Conservation (phyloP, 805 yeast genomes). For the Yarrowia sp. region DNA sequence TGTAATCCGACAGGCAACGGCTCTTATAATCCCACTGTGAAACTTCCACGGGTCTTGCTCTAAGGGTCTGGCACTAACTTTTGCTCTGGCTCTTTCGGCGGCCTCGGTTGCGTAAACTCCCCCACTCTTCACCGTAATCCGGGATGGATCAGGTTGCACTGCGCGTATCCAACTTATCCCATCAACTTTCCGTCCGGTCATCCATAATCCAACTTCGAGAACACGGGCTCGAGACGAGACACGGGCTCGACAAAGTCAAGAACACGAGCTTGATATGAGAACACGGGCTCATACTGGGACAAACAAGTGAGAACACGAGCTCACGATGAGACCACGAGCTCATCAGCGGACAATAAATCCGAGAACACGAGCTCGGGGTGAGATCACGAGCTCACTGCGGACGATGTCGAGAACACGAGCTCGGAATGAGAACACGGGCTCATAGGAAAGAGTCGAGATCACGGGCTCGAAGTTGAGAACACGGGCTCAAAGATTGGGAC, state of each 20-base stretch:
- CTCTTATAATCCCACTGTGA: conserved; percentile 7
- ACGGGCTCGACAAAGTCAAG: conserved; percentile 13
- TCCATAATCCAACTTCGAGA: conserved; percentile 1
- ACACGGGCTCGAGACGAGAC: conserved; percentile 15
- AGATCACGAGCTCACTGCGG: conserved; percentile 12
- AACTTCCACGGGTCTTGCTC: conserved; percentile 17
- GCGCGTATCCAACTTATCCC: conserved; percentile 20
- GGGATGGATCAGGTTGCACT: not conserved
- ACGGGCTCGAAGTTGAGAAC: conserved; percentile 22
- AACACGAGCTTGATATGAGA: conserved; percentile 17
- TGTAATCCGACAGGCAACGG: conserved; percentile 24
- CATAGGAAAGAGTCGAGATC: conserved; percentile 18
- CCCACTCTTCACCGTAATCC: conserved; percentile 7
- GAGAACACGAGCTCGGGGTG: conserved; percentile 23
- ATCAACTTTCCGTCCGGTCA: conserved; percentile 21
- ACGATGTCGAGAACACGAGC: conserved; percentile 18
- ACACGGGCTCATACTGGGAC: conserved; percentile 8
- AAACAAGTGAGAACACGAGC: conserved; percentile 13
- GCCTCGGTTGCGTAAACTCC: conserved; percentile 12
- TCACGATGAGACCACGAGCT: conserved; percentile 16
- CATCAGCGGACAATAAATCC: not conserved
- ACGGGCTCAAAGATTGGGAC: conserved; percentile 2
- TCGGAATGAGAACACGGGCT: conserved; percentile 11
- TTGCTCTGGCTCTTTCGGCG: conserved; percentile 15
- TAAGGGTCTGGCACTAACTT: not conserved